Base-by-base conservation (phyloP, 164 flowering plant species). In the Vitis labrusca region DNA sequence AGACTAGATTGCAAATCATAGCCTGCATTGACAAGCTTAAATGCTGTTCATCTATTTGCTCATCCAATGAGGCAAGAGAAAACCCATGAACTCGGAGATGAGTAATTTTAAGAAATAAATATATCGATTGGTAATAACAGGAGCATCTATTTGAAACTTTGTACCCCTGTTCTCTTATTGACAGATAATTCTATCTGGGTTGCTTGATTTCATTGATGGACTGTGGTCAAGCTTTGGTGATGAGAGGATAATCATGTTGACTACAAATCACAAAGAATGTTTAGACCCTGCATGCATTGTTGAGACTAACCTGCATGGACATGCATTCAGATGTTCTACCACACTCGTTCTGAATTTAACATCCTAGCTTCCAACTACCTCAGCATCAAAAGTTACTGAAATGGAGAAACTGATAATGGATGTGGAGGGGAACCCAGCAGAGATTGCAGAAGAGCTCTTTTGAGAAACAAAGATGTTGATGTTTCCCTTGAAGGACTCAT, bases 161-260 rank as follows among this genome's bases (percentile, higher is more conserved):
- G 6, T 32, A 32, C 44, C 4, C 4, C 6, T 32, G 44, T 19
- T 32, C 44, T 32, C 44, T 32, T 32, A 3, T 32, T 32, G 44
- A 32, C 4, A 32, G 44, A 32, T 32, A 32, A 32, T 32, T 32
- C 44, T 74, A 50, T 71, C 75, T 2, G 75, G 78, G 14, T 29
- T 73, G 29, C 76, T 77, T 3, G 69, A 73, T 48, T 73, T 77
- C 64, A 73, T 76, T 37, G 76, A 76, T 61, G 76, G 79, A 29
- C 27, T 72, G 27, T 76, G 79, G 79, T 72, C 80, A 32, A 77
- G 76, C 64, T 77, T 70, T 60, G 80, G 80, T 4, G 77, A 77
- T n/a, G 80, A 77, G 73, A 64, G 76, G 15, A 77, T 73, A 3
- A 77, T 77, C 2, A 64, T 77, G 1, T 73, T 73, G 51, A 73